Conservation (phyloP, 2,329 filamentous ascomycete genomes). For the Epichloe sibirici region DNA sequence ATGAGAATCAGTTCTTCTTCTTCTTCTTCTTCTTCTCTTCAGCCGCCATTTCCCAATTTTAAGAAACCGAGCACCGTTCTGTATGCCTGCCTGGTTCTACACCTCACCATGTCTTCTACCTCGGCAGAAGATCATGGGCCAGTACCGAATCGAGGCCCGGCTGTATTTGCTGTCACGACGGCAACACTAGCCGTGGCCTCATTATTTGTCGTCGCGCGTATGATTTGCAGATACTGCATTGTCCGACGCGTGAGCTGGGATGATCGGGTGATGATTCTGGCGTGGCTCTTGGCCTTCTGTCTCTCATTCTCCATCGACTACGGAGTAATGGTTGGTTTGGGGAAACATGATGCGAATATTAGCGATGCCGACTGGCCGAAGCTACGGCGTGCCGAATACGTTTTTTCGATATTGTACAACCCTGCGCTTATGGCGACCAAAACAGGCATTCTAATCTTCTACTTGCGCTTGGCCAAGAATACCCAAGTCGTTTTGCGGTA, state of each 20-base stretch:
- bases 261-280: slow-evolving; percentile 69
- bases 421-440: slow-evolving; percentile 85
- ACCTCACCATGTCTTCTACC: slow-evolving; percentile 7
- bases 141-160: slow-evolving; percentile 41
- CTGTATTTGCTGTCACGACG: slow-evolving; percentile 59
- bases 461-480: slow-evolving; percentile 69
- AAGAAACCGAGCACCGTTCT: neutral
- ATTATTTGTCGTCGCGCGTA: slow-evolving; percentile 61
- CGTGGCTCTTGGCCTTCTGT: slow-evolving; percentile 62
- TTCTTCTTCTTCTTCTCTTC: neutral
- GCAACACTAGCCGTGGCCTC: slow-evolving; percentile 57
- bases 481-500: slow-evolving; percentile 64
- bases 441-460: slow-evolving; percentile 86
- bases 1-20: neutral
- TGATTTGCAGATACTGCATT: slow-evolving; percentile 61
- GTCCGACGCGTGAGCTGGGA: slow-evolving; percentile 62
- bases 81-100: slow-evolving; percentile 1
- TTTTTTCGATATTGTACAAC: slow-evolving; percentile 60
- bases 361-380: slow-evolving; percentile 30
- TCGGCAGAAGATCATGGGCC: slow-evolving; percentile 1
- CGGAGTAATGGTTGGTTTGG: slow-evolving; percentile 52
- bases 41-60: neutral
- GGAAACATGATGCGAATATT: slow-evolving; percentile 54
- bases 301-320: slow-evolving; percentile 55
- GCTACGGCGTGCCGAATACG: slow-evolving; percentile 50